phyloP scores from a whole-genome alignment of 2,329 filamentous ascomycete species.

The Pyrenochaeta sp. region DNA sequence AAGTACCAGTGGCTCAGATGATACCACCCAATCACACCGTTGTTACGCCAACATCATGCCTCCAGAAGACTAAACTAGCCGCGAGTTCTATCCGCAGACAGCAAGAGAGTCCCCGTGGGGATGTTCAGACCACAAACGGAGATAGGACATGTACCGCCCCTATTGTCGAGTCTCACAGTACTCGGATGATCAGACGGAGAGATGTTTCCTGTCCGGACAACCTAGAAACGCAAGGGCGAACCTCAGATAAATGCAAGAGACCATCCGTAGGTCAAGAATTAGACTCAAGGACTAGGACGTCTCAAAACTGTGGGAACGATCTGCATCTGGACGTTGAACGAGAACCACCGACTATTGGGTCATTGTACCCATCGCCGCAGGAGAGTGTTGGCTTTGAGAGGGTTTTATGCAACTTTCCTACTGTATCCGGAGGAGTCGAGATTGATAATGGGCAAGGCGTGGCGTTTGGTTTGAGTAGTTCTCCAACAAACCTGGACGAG shows the following conservation, averaged over 20 bases:
- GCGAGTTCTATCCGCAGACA: no score
- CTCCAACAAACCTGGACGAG: no score
- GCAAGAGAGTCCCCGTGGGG: no score
- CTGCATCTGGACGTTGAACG: background rate
- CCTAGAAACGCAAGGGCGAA: background rate
- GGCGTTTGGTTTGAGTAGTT: background rate
- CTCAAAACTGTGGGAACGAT: no score
- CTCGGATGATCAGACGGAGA: background rate
- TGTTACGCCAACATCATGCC: no score
- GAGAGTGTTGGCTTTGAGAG: background rate
- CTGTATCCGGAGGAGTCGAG: background rate
- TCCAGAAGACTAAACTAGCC: no score
- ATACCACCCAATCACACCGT: background rate
- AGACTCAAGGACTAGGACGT: no score
- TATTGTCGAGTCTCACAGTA: background rate
- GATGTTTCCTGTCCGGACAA: background rate
- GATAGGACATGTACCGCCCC: no score
- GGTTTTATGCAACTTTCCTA: background rate
- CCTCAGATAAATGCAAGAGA: background rate
- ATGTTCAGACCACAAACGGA: no score
- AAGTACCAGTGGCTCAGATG: constrained; percentile 1
- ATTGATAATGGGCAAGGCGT: background rate
- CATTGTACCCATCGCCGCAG: background rate
- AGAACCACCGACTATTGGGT: background rate
- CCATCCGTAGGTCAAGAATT: background rate